Percentiles rank a stretch among this genome's conserved stretches.
Conservation (phyloP, 179 eudicot genomes). For the Heliamphora pulchella region DNA sequence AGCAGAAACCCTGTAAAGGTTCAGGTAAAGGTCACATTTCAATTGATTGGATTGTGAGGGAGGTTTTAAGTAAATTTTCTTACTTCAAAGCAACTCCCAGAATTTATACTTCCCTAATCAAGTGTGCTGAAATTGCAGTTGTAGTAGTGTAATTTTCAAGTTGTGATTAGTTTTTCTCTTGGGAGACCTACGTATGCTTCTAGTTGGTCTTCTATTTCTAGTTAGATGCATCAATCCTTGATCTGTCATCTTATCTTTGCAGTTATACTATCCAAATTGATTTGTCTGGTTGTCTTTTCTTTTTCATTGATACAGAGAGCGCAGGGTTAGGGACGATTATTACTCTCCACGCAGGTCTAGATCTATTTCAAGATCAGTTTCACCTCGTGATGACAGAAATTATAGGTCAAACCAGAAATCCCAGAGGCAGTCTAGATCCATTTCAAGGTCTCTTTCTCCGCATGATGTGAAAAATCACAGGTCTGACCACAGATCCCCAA, state of each 20-base stretch:
- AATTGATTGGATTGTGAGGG: constrained; percentile 26
- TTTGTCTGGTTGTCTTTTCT: background rate
- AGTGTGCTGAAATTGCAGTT: constrained; percentile 6
- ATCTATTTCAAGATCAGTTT: constrained; percentile 44
- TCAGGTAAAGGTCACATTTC: constrained; percentile 71
- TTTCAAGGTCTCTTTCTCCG: constrained; percentile 37
- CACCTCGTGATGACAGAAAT: constrained; percentile 41
- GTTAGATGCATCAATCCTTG: constrained; percentile 5
- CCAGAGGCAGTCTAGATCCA: constrained; percentile 32
- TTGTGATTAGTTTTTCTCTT: background rate
- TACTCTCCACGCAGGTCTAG: constrained; percentile 33
- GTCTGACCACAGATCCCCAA: constrained; percentile 27
- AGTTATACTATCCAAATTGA: background rate
- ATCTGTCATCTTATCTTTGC: background rate
- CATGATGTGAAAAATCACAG: constrained; percentile 28
- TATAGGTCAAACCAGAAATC: constrained; percentile 35
- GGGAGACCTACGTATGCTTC: background rate
- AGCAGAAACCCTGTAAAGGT: constrained; percentile 46
- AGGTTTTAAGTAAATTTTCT: constrained; percentile 2
- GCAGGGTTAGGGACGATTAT: constrained; percentile 23
- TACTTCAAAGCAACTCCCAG: background rate
- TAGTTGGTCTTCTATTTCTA: constrained; percentile 2
- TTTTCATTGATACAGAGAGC: constrained; percentile 18
- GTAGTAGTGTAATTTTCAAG: background rate
- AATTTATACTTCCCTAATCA: constrained; percentile 4